A percentile compares a stretch with the other conserved stretches of the same genome.
phyloP scores from a whole-genome alignment of 805 yeast species.

The Maudiozyma bulderi region DNA sequence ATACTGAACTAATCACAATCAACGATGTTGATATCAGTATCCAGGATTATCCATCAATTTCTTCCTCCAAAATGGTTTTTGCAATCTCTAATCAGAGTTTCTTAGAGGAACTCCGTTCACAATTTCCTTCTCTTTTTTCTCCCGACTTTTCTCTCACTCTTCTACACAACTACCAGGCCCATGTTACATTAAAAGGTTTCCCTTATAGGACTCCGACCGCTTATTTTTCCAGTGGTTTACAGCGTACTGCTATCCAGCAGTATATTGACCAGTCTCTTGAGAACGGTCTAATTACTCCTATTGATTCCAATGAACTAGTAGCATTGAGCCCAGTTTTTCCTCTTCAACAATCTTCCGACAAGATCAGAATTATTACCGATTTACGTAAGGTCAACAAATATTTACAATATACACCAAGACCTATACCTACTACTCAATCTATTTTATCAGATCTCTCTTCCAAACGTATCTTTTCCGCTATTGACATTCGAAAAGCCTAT shows the following conservation, averaged over 20 bases:
- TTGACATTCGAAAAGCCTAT: background rate
- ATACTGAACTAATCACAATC: background rate
- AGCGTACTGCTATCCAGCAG: background rate
- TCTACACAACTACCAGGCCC: background rate
- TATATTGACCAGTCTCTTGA: conserved; percentile 1
- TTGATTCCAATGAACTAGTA: conserved; percentile 2
- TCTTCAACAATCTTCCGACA: background rate
- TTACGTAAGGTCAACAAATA: background rate
- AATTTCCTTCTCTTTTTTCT: background rate
- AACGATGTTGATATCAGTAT: background rate
- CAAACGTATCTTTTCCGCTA: background rate
- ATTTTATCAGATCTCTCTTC: background rate
- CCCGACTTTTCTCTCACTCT: background rate
- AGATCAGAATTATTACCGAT: background rate
- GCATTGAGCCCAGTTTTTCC: conserved; percentile 3
- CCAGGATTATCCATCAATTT: no score
- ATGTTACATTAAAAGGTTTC: background rate
- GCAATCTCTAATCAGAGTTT: background rate
- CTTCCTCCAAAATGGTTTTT: background rate
- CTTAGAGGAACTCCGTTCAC: background rate
- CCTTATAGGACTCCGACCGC: background rate
- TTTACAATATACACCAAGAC: background rate
- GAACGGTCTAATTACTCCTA: conserved; percentile 2
- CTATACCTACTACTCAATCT: background rate
- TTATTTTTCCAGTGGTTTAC: conserved; percentile 1